Evolutionary conservation across 768 basidiomycete genomes (phyloP).

Genomic region (Suillus spraguei): DNA sequence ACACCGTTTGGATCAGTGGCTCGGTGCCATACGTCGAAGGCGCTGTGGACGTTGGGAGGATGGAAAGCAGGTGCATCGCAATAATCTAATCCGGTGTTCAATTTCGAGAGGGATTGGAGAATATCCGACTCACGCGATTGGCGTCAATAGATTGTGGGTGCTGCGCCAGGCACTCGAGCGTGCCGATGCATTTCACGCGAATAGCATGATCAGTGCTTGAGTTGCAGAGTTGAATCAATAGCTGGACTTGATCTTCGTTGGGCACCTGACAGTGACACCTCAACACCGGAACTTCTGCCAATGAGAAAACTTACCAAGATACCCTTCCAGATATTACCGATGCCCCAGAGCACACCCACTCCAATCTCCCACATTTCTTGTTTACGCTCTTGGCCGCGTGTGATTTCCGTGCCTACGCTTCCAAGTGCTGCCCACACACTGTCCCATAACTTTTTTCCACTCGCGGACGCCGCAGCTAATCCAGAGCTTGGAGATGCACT

Average conservation of each 20-base stretch:
- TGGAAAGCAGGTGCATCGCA: conserved; percentile 63
- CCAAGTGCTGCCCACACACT: conserved; percentile 64
- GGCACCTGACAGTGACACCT: conserved; percentile 44
- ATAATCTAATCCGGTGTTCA: conserved; percentile 48
- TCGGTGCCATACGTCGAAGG: conserved; percentile 57
- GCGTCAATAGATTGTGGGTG: conserved; percentile 60
- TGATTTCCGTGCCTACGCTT: conserved; percentile 59
- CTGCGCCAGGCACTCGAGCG: conserved; percentile 85
- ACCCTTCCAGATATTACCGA: conserved; percentile 77
- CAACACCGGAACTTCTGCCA: conserved; percentile 15
- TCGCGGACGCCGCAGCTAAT: conserved; percentile 46
- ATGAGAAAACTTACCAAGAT: conserved; percentile 48
- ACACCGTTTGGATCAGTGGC: conserved; percentile 73
- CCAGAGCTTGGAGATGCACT: conserved; percentile 47
- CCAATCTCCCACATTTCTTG: conserved; percentile 79
- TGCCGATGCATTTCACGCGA: conserved; percentile 80
- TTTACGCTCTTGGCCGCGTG: conserved; percentile 66
- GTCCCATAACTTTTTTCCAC: conserved; percentile 62
- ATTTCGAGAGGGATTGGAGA: conserved; percentile 3
- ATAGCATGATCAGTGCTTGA: conserved; percentile 54
- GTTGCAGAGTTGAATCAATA: conserved; percentile 69
- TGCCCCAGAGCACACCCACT: conserved; percentile 85
- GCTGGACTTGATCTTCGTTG: conserved; percentile 58
- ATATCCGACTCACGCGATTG: conserved; percentile 47
- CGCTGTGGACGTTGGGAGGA: conserved; percentile 48